Percentiles rank a stretch among this genome's conserved stretches.
Evolutionary conservation across 2,329 filamentous ascomycete genomes (phyloP).

Genomic region (Botryosphaeria dothidea): DNA sequence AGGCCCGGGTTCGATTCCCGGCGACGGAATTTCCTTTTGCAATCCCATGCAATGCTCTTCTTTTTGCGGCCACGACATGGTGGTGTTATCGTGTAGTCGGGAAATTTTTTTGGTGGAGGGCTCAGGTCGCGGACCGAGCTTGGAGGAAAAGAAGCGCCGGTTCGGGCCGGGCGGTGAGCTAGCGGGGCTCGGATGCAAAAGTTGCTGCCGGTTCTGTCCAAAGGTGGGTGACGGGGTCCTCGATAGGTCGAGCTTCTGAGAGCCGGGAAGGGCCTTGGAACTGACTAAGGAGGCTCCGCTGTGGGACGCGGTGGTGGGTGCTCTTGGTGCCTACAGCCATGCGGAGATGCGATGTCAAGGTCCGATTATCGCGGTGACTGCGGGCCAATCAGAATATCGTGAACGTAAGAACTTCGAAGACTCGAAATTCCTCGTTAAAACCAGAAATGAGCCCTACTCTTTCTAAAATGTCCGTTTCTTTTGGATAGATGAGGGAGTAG

Average conservation of each 20-base stretch:
- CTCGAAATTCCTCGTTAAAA: neutral
- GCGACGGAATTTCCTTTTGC: conserved; percentile 11
- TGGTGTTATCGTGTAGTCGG: neutral
- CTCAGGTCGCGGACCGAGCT: neutral
- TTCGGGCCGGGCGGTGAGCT: neutral
- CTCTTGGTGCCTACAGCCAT: neutral
- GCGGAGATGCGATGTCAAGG: neutral
- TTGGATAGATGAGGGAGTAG: too few species aligned
- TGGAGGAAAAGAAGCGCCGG: too few species aligned
- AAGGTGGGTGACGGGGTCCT: too few species aligned
- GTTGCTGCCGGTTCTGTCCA: neutral
- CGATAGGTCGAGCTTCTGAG: neutral
- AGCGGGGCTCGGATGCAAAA: neutral
- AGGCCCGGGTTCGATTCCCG: conserved; percentile 17
- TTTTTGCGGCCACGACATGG: neutral
- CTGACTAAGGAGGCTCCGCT: neutral
- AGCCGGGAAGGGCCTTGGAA: neutral
- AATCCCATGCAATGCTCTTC: neutral
- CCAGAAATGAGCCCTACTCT: too few species aligned
- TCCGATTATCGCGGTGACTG: neutral
- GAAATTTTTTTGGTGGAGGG: neutral
- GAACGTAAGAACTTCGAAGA: conserved; percentile 2
- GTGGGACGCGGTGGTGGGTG: neutral
- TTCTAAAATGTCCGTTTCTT: too few species aligned
- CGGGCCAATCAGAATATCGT: neutral